Evolutionary conservation across 306 rosid species (phyloP).

Genomic region (Crataegus laevigata): DNA sequence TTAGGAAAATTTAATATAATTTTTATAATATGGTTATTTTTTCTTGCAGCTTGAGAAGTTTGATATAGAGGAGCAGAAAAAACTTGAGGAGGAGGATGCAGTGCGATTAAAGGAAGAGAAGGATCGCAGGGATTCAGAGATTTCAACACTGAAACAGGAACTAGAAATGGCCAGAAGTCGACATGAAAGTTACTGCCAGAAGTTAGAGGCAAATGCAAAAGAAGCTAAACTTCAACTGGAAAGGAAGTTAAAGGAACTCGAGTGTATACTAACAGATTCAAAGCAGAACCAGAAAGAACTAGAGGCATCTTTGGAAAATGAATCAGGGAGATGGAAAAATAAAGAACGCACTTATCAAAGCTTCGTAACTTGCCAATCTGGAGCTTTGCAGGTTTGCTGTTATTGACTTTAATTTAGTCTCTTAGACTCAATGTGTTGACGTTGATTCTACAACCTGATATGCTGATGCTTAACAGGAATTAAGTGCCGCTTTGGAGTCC

Average conservation of each 20-base stretch:
- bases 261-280: conserved; percentile 46
- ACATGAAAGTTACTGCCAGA: conserved; percentile 48
- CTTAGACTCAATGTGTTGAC: neutral
- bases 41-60: conserved; percentile 54
- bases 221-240: conserved; percentile 55
- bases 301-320: conserved; percentile 70
- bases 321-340: conserved; percentile 67
- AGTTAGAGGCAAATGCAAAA: conserved; percentile 52
- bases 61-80: conserved; percentile 65
- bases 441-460: conserved; percentile 10
- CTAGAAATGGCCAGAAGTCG: conserved; percentile 44
- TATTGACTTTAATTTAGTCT: conserved; percentile 9
- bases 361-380: conserved; percentile 40
- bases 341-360: conserved; percentile 60
- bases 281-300: conserved; percentile 59
- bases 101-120: conserved; percentile 58
- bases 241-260: conserved; percentile 54
- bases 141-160: conserved; percentile 59
- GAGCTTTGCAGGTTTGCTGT: conserved; percentile 64
- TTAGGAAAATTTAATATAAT: neutral
- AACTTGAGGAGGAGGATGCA: conserved; percentile 71
- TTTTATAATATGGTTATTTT: conserved; percentile 18
- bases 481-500: conserved; percentile 54
- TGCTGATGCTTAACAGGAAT: conserved; percentile 43
- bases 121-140: conserved; percentile 48